Base-by-base conservation (phyloP, 75 land plant genomes). In the Chamaecyparis obtusa region DNA sequence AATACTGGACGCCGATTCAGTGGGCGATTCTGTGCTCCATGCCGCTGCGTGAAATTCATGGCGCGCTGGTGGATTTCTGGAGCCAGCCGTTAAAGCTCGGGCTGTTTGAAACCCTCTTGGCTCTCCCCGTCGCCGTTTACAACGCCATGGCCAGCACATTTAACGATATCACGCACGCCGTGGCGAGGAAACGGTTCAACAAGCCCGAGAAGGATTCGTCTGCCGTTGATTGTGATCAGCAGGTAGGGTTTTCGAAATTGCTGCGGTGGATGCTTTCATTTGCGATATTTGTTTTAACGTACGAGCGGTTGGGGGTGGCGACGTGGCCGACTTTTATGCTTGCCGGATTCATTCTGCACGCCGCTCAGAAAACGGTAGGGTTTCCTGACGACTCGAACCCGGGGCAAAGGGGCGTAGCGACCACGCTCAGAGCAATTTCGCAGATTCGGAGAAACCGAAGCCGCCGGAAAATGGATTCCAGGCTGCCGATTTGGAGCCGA, bases 11-110 rank as follows among this genome's bases (percentile, higher is more conserved):
- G n/a, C 97, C 99, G 5, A 89, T 98, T 67, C 93, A 92, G 64
- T 98, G 99, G 99, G 99, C 95, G 0, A 84, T 98, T 37, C 89
- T 98, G 84, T 92, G 92, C 69, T 98, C 99, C 27, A 96, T 98
- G 84, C 96, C 98, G 9, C 86, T 98, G 43, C 86, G 98, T 43
- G 94, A 91, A 14, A 87, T 95, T 57, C 96, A 95, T 35, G 88
- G 88, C 8, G 85, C 92, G 37, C 86, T 96, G 55, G 94, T 89
- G 2, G 77, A 56, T 8, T 96, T 96, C 86, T 96, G 98, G 98
- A 86, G 89, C n/a, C 87, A 92, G 5, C 95, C 97, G 16, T 86
- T 96, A 77, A 77, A 89, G 15, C 76, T 81, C 15, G 95, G 95
- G 2, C 91, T 94, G 43, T 87, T 93, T 35, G 93, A 92, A 87